Conservation (phyloP, 2,329 filamentous ascomycete species). For the Keithomyces neogunnii region DNA sequence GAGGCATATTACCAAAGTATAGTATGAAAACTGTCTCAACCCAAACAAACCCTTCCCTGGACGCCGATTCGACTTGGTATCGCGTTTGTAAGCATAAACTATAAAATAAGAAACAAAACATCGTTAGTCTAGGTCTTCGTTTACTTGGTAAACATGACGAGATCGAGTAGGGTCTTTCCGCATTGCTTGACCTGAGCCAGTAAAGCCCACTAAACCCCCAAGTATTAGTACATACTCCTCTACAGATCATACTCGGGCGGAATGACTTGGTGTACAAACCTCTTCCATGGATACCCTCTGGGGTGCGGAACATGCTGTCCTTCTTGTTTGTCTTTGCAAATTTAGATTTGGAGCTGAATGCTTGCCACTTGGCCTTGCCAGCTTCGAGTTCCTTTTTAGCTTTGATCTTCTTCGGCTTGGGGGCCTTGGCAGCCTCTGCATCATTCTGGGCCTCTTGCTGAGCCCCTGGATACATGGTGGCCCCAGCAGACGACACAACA, state of each 20-base stretch:
- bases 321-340: slow-evolving; percentile 63
- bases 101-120: background rate
- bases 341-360: slow-evolving; percentile 76
- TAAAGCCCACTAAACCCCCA: slow-evolving; percentile 70
- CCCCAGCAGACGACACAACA: slow-evolving; percentile 46
- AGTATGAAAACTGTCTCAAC: slow-evolving; percentile 19
- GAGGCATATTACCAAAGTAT: slow-evolving; percentile 26
- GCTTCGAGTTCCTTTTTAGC: slow-evolving; percentile 86
- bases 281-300: slow-evolving; percentile 76
- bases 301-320: slow-evolving; percentile 94
- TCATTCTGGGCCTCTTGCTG: slow-evolving; percentile 54
- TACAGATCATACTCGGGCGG: background rate
- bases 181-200: slow-evolving; percentile 91
- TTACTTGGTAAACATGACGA: slow-evolving; percentile 76
- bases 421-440: slow-evolving; percentile 60
- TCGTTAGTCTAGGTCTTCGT: slow-evolving; percentile 61
- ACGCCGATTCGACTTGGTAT: slow-evolving; percentile 9
- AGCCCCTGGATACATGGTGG: slow-evolving; percentile 52
- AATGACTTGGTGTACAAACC: slow-evolving; percentile 44
- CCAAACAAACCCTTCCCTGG: slow-evolving; percentile 12
- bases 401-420: slow-evolving; percentile 82
- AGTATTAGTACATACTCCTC: slow-evolving; percentile 12
- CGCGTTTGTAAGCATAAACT: slow-evolving; percentile 1
- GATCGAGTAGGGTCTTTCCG: slow-evolving; percentile 78
- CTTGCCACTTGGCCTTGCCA: slow-evolving; percentile 89